Conservation (phyloP, 805 yeast species). For the Saturnispora sanitii region DNA sequence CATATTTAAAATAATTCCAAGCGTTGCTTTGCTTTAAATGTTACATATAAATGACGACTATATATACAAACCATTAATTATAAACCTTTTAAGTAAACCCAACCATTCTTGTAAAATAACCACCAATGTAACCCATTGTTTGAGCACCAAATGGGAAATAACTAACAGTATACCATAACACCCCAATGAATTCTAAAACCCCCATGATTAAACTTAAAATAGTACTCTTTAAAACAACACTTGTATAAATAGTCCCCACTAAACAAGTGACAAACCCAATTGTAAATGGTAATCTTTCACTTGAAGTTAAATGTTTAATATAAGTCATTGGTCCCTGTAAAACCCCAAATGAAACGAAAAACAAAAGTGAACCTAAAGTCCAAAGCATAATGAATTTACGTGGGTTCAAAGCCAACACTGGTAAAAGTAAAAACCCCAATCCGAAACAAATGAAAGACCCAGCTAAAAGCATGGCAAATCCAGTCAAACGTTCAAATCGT, state of each 20-base stretch:
- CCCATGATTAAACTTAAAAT: slow-evolving; percentile 69
- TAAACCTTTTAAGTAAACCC: slow-evolving; percentile 22
- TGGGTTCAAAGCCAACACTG: slow-evolving; percentile 82
- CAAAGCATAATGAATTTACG: slow-evolving; percentile 83
- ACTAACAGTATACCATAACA: slow-evolving; percentile 81
- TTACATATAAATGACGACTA: no score
- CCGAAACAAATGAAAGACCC: slow-evolving; percentile 77
- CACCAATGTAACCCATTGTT: slow-evolving; percentile 38
- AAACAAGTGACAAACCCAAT: slow-evolving; percentile 74
- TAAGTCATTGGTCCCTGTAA: slow-evolving; percentile 89
- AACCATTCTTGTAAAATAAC: slow-evolving; percentile 31
- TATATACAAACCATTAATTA: no score
- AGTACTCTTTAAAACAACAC: slow-evolving; percentile 61
- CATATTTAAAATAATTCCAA: no score
- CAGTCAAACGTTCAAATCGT: slow-evolving; percentile 68
- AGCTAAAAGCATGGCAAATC: slow-evolving; percentile 66
- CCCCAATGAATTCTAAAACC: slow-evolving; percentile 70
- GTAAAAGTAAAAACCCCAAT: slow-evolving; percentile 74
- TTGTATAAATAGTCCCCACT: slow-evolving; percentile 65
- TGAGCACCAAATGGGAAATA: slow-evolving; percentile 95
- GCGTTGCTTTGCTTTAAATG: no score
- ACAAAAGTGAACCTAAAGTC: slow-evolving; percentile 84
- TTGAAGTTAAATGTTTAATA: slow-evolving; percentile 59
- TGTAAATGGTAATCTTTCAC: slow-evolving; percentile 72
- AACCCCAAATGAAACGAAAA: slow-evolving; percentile 82